These are phyloP conservation scores for Arthrocladium fulminans DNA, from an alignment of 2,329 filamentous ascomycete genomes.

Conservation along the genomic window DNA sequence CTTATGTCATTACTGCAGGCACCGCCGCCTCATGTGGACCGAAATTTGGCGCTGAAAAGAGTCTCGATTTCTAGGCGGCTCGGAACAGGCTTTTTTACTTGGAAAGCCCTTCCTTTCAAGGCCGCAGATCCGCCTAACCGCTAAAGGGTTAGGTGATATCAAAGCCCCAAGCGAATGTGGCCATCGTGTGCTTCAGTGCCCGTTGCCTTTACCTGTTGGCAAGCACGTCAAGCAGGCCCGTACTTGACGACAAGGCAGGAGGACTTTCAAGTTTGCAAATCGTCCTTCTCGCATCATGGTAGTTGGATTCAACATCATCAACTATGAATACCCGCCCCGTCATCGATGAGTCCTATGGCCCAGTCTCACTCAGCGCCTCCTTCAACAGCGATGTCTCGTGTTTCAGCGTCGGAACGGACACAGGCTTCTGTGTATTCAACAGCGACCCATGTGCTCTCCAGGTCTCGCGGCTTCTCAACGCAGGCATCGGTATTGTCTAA, in stretches of 20 bases:
- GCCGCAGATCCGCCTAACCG: not conserved
- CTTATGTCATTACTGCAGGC: not conserved
- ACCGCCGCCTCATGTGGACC: not conserved
- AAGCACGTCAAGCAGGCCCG: not conserved
- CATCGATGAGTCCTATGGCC: slow-evolving; percentile 67
- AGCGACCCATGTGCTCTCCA: slow-evolving; percentile 63
- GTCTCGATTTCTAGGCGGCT: no score
- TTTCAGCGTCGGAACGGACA: slow-evolving; percentile 79
- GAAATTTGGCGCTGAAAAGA: no score
- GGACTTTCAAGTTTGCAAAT: not conserved
- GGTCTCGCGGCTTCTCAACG: slow-evolving; percentile 53
- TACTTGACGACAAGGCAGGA: no score
- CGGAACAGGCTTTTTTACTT: not conserved
- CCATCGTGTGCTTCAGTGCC: not conserved
- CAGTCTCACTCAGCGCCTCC: slow-evolving; percentile 68
- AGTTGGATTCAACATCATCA: not conserved
- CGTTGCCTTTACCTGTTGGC: not conserved
- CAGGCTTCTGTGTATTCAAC: slow-evolving; percentile 73
- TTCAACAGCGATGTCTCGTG: slow-evolving; percentile 81
- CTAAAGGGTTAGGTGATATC: not conserved
- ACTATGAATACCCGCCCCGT: slow-evolving; percentile 81
- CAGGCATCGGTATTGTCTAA: slow-evolving; percentile 64
- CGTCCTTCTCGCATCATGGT: slow-evolving; percentile 2
- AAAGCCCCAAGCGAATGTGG: not conserved
- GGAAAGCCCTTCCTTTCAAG: not conserved